A percentile compares a stretch with the other conserved stretches of the same genome.
Evolutionary conservation across 441 rosid genomes (phyloP).

Genomic region (Mallotus japonicus): DNA sequence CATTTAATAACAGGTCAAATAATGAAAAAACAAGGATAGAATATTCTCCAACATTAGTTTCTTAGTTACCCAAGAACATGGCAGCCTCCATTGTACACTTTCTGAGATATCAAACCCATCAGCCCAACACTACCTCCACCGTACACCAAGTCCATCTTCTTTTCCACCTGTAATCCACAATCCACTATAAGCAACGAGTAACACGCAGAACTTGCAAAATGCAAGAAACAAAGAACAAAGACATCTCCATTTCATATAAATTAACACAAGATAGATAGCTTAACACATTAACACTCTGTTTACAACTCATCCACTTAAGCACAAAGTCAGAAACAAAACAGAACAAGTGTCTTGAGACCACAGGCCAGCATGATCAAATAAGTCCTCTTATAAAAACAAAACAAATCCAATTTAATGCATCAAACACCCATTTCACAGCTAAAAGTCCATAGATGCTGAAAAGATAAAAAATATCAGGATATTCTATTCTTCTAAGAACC

Average conservation of each 20-base stretch:
- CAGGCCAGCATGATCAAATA: constrained; percentile 14
- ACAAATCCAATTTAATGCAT: constrained; percentile 15
- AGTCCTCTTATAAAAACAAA: constrained; percentile 6
- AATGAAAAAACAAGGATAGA: constrained; percentile 19
- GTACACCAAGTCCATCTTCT: constrained; percentile 86
- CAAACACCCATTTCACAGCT: constrained; percentile 20
- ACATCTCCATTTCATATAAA: constrained; percentile 16
- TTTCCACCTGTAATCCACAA: constrained; percentile 57
- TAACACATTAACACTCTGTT: constrained; percentile 14
- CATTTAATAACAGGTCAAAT: constrained; percentile 11
- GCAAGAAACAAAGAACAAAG: constrained; percentile 8
- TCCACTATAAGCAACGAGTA: background rate
- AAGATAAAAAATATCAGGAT: constrained; percentile 1
- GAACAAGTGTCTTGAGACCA: constrained; percentile 11
- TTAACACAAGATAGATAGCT: constrained; percentile 2
- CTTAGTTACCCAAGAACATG: constrained; percentile 80
- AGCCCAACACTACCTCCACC: constrained; percentile 97
- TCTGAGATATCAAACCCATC: constrained; percentile 89
- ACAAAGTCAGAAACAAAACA: constrained; percentile 6
- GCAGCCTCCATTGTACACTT: constrained; percentile 81
- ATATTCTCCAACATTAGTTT: constrained; percentile 13
- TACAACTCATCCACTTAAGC: constrained; percentile 6
- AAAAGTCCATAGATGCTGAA: background rate
- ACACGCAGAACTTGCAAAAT: constrained; percentile 3
- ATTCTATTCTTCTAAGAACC: background rate